Conservation (phyloP, 257 asterid species). For the Przewalskia tangutica region DNA sequence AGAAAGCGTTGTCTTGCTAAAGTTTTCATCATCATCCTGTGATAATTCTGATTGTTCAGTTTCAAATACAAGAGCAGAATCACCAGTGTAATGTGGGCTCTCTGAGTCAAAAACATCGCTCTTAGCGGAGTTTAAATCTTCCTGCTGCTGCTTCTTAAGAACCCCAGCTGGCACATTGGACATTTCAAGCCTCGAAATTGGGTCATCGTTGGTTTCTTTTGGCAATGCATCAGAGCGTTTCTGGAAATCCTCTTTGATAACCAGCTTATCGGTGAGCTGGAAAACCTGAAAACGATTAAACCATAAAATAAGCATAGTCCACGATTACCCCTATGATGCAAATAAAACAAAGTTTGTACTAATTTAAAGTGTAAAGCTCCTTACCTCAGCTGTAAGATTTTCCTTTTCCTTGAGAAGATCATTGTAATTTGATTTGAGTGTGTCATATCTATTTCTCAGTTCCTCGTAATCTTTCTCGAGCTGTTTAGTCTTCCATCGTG, state of each 20-base stretch:
- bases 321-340: too few relatives aligned
- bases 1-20: slow-evolving; percentile 19
- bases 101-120: slow-evolving; percentile 43
- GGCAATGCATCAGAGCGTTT: slow-evolving; percentile 11
- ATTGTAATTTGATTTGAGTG: slow-evolving; percentile 44
- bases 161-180: slow-evolving; percentile 21
- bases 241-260: slow-evolving; percentile 13
- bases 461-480: slow-evolving; percentile 61
- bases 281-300: slow-evolving; percentile 36
- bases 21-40: slow-evolving; percentile 36
- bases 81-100: slow-evolving; percentile 9
- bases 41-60: slow-evolving; percentile 39
- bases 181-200: slow-evolving; percentile 21
- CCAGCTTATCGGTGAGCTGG: slow-evolving; percentile 31
- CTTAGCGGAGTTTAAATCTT: slow-evolving; percentile 33
- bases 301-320: slow-evolving; percentile 5
- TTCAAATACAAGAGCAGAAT: slow-evolving; percentile 29
- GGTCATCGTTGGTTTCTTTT: slow-evolving; percentile 22
- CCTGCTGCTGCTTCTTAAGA: slow-evolving; percentile 7
- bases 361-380: background rate
- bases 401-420: slow-evolving; percentile 57
- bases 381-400: slow-evolving; percentile 53
- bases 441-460: slow-evolving; percentile 32
- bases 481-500: slow-evolving; percentile 71
- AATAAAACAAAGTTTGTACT: background rate